phyloP scores from a whole-genome alignment of 208 protist genomes.

The Giardia duodenalis region DNA sequence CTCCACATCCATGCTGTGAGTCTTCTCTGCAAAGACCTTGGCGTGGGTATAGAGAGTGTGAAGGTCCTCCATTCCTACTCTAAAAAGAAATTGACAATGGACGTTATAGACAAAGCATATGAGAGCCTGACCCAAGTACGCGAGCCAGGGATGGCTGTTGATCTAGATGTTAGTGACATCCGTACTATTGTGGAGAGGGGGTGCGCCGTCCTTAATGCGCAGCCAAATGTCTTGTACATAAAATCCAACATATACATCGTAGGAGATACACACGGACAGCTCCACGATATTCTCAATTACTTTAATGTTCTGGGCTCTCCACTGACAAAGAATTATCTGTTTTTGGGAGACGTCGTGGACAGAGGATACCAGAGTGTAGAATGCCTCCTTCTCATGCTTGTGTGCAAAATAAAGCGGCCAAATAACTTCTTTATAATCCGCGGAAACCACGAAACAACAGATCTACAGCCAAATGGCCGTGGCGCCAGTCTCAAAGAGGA shows the following conservation, averaged over 20 bases:
- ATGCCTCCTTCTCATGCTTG: slow-evolving; percentile 67
- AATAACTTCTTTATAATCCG: slow-evolving; percentile 76
- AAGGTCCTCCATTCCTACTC: no score
- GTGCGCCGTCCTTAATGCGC: neutral
- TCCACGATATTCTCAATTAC: slow-evolving; percentile 87
- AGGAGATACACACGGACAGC: slow-evolving; percentile 82
- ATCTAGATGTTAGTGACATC: neutral
- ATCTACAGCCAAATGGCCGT: neutral
- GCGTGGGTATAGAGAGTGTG: neutral
- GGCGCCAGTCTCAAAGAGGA: neutral
- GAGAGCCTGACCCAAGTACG: neutral
- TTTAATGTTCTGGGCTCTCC: slow-evolving; percentile 78
- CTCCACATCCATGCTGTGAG: neutral
- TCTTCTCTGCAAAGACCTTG: neutral
- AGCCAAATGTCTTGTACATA: neutral
- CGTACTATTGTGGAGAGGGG: neutral
- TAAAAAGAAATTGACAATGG: no score
- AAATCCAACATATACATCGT: slow-evolving; percentile 50
- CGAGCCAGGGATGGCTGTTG: neutral
- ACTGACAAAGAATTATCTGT: slow-evolving; percentile 89
- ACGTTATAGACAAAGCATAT: neutral
- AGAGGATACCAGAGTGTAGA: slow-evolving; percentile 73
- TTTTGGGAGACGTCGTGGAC: slow-evolving; percentile 92
- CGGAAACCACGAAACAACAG: slow-evolving; percentile 82
- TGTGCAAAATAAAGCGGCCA: slow-evolving; percentile 80